Evolutionary conservation across 1,284 basidiomycete species (phyloP).

Genomic region (Cutaneotrichosporon dermatis): DNA sequence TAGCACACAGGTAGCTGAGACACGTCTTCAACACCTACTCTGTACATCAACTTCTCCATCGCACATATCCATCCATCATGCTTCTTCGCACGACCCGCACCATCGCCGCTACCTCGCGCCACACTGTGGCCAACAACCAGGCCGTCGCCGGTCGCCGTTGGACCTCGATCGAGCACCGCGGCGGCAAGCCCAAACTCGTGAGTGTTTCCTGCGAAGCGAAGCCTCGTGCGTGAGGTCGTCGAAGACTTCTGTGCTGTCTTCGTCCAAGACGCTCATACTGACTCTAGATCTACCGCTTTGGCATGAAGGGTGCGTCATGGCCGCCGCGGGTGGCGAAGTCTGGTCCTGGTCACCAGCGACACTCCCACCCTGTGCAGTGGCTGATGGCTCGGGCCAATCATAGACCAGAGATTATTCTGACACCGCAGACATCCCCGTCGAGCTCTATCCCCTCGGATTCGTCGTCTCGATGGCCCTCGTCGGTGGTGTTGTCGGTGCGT

Average conservation of each 20-base stretch:
- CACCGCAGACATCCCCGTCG: slow-evolving; percentile 44
- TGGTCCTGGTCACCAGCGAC: background rate
- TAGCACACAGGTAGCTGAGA: background rate
- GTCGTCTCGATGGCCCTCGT: slow-evolving; percentile 41
- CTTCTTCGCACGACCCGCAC: slow-evolving; percentile 10
- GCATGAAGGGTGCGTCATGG: slow-evolving; percentile 29
- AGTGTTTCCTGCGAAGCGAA: slow-evolving; percentile 13
- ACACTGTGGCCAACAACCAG: slow-evolving; percentile 2
- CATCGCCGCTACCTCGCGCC: slow-evolving; percentile 1
- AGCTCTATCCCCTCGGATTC: slow-evolving; percentile 48
- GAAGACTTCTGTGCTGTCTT: background rate
- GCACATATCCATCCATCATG: slow-evolving; percentile 6
- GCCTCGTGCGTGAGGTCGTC: background rate
- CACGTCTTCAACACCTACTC: background rate
- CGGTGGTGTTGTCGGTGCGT: slow-evolving; percentile 40
- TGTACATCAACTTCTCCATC: background rate
- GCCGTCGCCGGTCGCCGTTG: slow-evolving; percentile 29
- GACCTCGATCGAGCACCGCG: slow-evolving; percentile 29
- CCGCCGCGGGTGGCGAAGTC: background rate
- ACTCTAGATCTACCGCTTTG: slow-evolving; percentile 46
- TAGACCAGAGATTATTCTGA: background rate
- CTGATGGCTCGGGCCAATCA: background rate
- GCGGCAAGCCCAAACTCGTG: slow-evolving; percentile 44
- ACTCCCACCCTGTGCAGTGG: background rate
- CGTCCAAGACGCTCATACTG: background rate